Evolutionary conservation across 169 alveolate genomes (phyloP).

Genomic region (Fabrea salina): DNA sequence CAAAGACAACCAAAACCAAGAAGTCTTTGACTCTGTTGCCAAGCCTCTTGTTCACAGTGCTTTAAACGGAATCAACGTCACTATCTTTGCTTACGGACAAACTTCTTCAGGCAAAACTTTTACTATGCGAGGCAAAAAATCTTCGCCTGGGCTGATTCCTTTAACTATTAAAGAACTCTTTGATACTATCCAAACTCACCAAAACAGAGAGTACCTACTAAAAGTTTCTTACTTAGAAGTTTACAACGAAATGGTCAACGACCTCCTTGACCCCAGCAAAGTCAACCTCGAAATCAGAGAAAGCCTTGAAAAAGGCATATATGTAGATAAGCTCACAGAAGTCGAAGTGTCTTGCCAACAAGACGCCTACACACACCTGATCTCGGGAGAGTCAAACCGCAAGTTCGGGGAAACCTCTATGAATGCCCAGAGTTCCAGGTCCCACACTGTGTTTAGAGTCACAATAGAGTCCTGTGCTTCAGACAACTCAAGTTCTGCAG

Average conservation of each 20-base stretch:
- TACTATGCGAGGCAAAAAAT: constrained; percentile 48
- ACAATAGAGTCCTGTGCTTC: constrained; percentile 35
- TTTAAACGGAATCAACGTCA: constrained; percentile 66
- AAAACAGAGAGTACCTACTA: not conserved
- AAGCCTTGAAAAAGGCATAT: constrained; percentile 57
- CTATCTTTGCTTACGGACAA: constrained; percentile 77
- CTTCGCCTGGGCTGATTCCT: constrained; percentile 48
- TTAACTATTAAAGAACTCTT: constrained; percentile 36
- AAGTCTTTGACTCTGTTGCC: constrained; percentile 30
- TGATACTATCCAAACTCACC: not conserved
- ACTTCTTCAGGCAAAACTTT: constrained; percentile 75
- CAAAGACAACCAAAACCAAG: not conserved
- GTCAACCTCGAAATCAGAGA: constrained; percentile 68
- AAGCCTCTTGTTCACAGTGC: constrained; percentile 39
- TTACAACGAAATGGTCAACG: constrained; percentile 75
- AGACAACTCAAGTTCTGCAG: constrained; percentile 19
- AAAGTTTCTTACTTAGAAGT: constrained; percentile 46
- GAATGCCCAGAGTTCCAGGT: constrained; percentile 58
- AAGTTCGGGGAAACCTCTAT: constrained; percentile 62
- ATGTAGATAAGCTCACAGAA: constrained; percentile 63
- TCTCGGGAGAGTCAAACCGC: constrained; percentile 61
- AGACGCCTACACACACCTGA: constrained; percentile 42
- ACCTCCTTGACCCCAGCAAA: constrained; percentile 56
- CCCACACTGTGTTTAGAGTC: constrained; percentile 70
- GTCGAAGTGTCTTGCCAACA: constrained; percentile 36